These are phyloP conservation scores for Jimgerdemannia flammicorona DNA, from an alignment of 192 early-diverging fungal species.

Conservation along the genomic window DNA sequence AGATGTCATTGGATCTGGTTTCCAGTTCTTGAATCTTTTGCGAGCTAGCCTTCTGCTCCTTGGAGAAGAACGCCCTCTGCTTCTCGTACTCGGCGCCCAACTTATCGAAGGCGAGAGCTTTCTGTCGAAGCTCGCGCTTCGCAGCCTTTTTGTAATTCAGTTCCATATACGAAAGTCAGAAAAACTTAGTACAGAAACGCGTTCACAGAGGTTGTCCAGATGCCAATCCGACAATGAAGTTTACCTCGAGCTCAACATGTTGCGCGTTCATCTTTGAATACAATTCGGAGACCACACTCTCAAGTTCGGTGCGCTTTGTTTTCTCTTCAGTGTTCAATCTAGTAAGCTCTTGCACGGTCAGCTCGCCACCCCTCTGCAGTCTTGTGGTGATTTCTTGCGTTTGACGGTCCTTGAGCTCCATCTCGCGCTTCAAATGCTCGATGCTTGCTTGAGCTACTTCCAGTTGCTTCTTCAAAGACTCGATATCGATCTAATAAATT, in stretches of 20 bases:
- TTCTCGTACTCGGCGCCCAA: background rate
- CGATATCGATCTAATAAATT: background rate
- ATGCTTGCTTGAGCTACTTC: background rate
- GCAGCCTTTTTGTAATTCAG: background rate
- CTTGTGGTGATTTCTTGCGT: background rate
- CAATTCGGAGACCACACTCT: background rate
- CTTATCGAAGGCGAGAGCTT: background rate
- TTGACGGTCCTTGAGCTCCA: background rate
- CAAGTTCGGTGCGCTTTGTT: background rate
- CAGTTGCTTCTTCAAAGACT: background rate
- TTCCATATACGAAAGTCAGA: too few species aligned
- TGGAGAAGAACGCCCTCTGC: background rate
- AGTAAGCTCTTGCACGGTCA: background rate
- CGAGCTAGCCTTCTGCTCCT: background rate
- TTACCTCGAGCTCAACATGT: background rate
- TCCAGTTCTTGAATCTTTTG: background rate
- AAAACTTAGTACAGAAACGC: too few species aligned
- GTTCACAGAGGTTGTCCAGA: too few species aligned
- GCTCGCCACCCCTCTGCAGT: background rate
- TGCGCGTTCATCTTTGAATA: background rate
- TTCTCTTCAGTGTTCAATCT: background rate
- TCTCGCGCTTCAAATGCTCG: background rate
- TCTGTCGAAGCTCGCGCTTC: background rate
- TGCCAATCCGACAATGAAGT: background rate
- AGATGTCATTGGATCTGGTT: background rate